Percentiles rank a stretch among this genome's conserved stretches.
These are phyloP conservation scores for Saturnispora kantuleensis DNA, from an alignment of 805 yeast species.

Conservation along the genomic window DNA sequence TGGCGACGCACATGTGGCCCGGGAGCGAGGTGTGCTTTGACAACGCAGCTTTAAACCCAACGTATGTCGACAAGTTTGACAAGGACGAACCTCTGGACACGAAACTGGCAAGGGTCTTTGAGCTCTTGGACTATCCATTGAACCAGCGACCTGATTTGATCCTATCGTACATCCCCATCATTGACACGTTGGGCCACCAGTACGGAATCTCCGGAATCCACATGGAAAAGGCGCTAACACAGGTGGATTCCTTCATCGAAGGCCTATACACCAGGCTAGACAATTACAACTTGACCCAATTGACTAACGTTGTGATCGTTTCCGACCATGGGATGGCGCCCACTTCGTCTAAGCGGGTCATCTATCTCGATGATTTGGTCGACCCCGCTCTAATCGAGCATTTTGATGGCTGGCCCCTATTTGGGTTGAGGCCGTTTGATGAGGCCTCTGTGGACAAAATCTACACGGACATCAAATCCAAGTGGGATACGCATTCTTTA, in stretches of 20 bases:
- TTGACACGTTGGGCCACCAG: slow-evolving; percentile 70
- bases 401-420: slow-evolving; percentile 79
- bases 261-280: slow-evolving; percentile 37
- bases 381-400: slow-evolving; percentile 46
- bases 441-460: slow-evolving; percentile 34
- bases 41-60: slow-evolving; percentile 32
- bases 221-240: slow-evolving; percentile 40
- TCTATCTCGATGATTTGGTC: slow-evolving; percentile 65
- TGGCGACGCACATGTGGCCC: slow-evolving; percentile 96
- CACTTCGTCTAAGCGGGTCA: slow-evolving; percentile 56
- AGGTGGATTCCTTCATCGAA: slow-evolving; percentile 59
- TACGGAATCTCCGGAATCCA: slow-evolving; percentile 58
- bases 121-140: slow-evolving; percentile 57
- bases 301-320: slow-evolving; percentile 67
- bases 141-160: slow-evolving; percentile 62
- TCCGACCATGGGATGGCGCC: slow-evolving; percentile 96
- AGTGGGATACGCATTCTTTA: slow-evolving; percentile 23
- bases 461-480: slow-evolving; percentile 31
- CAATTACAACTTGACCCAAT: slow-evolving; percentile 46
- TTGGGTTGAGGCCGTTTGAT: slow-evolving; percentile 55
- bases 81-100: slow-evolving; percentile 47
- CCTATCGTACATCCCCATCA: slow-evolving; percentile 68
- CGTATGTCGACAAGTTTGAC: slow-evolving; percentile 54
- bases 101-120: slow-evolving; percentile 49
- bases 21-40: slow-evolving; percentile 69